phyloP scores from a whole-genome alignment of 257 asterid species.

The Solanum ossicruentum region DNA sequence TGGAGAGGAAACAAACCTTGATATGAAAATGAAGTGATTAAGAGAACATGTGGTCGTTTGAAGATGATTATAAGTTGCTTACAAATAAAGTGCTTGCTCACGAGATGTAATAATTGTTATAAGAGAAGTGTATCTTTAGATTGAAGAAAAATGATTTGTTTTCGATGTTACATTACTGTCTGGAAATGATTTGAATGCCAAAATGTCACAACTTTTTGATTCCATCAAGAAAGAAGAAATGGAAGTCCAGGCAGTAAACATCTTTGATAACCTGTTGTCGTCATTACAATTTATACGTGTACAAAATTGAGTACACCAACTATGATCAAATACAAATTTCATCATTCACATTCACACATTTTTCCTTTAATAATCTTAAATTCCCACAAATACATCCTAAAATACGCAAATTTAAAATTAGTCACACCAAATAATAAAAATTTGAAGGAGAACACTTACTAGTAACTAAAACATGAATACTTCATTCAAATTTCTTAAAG shows the following conservation, averaged over 20 bases:
- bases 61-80: not conserved
- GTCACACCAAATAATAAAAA: too few relatives aligned
- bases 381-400: too few relatives aligned
- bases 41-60: not conserved
- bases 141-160: slow-evolving; percentile 45
- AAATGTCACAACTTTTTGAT: slow-evolving; percentile 22
- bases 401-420: too few relatives aligned
- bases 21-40: not conserved
- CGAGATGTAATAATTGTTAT: slow-evolving; percentile 22
- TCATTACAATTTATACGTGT: slow-evolving; percentile 6
- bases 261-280: slow-evolving; percentile 37
- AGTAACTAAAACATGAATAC: not conserved
- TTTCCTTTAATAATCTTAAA: too few relatives aligned
- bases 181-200: slow-evolving; percentile 11
- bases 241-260: slow-evolving; percentile 19
- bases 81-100: not conserved
- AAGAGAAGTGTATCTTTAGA: slow-evolving; percentile 24
- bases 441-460: not conserved
- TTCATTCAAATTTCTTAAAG: too few relatives aligned
- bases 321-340: not conserved
- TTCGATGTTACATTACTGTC: slow-evolving; percentile 7
- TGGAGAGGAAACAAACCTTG: not conserved
- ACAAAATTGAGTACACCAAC: not conserved
- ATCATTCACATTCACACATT: too few relatives aligned
- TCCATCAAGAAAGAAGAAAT: slow-evolving; percentile 6